phyloP scores from a whole-genome alignment of 305 asterid species.

The Petunia hybrid region DNA sequence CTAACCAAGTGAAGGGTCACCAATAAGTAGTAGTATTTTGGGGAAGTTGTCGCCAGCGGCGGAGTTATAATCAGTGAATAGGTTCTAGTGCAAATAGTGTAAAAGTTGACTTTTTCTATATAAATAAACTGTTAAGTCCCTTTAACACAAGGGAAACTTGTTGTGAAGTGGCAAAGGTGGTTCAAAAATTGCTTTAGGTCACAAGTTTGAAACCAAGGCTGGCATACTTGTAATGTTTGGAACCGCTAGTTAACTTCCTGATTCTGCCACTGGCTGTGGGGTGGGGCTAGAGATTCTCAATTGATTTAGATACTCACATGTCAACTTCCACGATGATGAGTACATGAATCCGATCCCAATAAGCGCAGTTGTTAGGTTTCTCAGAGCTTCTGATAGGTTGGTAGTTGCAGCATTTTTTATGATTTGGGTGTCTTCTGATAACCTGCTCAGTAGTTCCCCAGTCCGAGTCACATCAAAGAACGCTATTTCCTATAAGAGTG shows the following conservation, averaged over 20 bases:
- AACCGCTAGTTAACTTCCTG: no score
- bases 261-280: background rate
- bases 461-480: constrained; percentile 85
- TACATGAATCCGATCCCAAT: constrained; percentile 83
- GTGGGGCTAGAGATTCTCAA: background rate
- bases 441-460: constrained; percentile 82
- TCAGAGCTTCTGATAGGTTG: constrained; percentile 76
- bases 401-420: constrained; percentile 84
- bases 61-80: no score
- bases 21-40: background rate
- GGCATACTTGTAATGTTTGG: no score
- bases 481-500: constrained; percentile 65
- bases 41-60: no score
- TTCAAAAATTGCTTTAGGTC: no score
- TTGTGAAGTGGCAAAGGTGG: no score
- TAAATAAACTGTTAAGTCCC: no score
- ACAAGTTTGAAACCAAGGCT: no score
- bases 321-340: constrained; percentile 79
- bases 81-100: no score
- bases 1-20: constrained; percentile 42
- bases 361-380: constrained; percentile 68
- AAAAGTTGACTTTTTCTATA: no score
- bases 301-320: constrained; percentile 51
- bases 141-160: no score
- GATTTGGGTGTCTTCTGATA: constrained; percentile 85